Percentiles rank a stretch among this genome's conserved stretches.
phyloP scores from a whole-genome alignment of 1,139 yeast genomes.

The Taiozyma sp. region DNA sequence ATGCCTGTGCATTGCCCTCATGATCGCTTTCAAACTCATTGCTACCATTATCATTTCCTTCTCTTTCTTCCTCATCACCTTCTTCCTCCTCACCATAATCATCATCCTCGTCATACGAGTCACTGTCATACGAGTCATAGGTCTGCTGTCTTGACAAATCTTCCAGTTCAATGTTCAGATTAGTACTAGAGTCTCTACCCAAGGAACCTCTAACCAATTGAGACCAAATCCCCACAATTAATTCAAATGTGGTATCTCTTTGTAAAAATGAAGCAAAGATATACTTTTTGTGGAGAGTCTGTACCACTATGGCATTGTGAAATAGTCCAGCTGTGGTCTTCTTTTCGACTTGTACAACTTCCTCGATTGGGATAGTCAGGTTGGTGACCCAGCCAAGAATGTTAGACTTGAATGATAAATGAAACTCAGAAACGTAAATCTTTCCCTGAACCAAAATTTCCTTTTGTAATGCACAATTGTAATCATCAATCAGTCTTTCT shows the following conservation, averaged over 20 bases:
- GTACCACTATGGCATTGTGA: slow-evolving; percentile 70
- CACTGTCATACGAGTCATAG: slow-evolving; percentile 11
- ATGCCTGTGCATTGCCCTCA: slow-evolving; percentile 8
- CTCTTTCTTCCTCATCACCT: too few species aligned
- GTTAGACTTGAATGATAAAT: slow-evolving; percentile 66
- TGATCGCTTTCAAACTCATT: slow-evolving; percentile 7
- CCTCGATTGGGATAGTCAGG: slow-evolving; percentile 60
- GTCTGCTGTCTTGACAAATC: neutral
- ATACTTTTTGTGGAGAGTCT: slow-evolving; percentile 67
- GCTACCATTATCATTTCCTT: slow-evolving; percentile 8
- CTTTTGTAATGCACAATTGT: slow-evolving; percentile 65
- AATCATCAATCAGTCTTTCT: slow-evolving; percentile 61
- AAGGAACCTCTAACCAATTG: slow-evolving; percentile 26
- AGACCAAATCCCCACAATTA: slow-evolving; percentile 61
- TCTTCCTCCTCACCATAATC: slow-evolving; percentile 25
- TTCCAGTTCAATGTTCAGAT: slow-evolving; percentile 12
- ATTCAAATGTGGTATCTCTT: slow-evolving; percentile 61
- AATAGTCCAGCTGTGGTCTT: slow-evolving; percentile 68
- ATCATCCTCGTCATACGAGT: slow-evolving; percentile 23
- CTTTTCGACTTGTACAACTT: slow-evolving; percentile 68
- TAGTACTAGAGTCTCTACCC: slow-evolving; percentile 11
- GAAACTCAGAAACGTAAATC: slow-evolving; percentile 55
- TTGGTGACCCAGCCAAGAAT: slow-evolving; percentile 74
- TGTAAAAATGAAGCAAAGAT: slow-evolving; percentile 69
- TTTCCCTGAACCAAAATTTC: slow-evolving; percentile 74